Evolutionary conservation across 78 protist species (phyloP).

Genomic region (Dictyostelium firmibasis): DNA sequence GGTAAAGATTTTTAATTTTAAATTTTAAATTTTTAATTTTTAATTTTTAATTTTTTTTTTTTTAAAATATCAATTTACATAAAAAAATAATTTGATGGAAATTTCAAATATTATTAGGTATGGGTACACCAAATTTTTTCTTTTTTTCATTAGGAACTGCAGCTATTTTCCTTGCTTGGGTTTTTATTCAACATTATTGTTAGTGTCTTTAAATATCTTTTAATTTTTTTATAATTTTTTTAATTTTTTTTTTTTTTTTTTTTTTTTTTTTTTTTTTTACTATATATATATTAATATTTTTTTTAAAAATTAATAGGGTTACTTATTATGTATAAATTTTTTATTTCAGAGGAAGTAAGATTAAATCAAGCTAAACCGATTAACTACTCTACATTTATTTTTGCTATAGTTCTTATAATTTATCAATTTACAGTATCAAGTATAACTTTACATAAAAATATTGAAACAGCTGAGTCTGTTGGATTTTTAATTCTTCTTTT

Average conservation of each 20-base stretch:
- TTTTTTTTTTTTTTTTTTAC: not conserved
- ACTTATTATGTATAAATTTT: constrained; percentile 2
- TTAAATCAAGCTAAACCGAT: not conserved
- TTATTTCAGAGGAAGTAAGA: constrained; percentile 6
- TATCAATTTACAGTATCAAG: not conserved
- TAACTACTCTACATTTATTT: not conserved
- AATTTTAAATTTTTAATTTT: not conserved
- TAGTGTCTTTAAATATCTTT: not conserved
- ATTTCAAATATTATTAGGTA: not conserved
- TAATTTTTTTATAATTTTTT: not conserved
- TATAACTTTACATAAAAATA: not conserved
- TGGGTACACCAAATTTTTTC: not conserved
- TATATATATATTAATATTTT: too few relatives aligned
- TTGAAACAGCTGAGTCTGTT: not conserved
- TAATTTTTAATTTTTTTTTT: not conserved
- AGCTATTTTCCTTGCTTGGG: not conserved
- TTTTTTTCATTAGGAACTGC: not conserved
- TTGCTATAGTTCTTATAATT: not conserved
- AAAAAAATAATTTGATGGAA: too few relatives aligned
- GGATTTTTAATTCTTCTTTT: not conserved
- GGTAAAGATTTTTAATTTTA: too few relatives aligned
- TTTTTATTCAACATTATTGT: constrained; percentile 2
- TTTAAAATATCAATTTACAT: not conserved
- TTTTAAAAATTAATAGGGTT: not conserved
- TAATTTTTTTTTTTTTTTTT: not conserved